Conservation (phyloP, 106 monocot species). For the Triglochin maritima region DNA sequence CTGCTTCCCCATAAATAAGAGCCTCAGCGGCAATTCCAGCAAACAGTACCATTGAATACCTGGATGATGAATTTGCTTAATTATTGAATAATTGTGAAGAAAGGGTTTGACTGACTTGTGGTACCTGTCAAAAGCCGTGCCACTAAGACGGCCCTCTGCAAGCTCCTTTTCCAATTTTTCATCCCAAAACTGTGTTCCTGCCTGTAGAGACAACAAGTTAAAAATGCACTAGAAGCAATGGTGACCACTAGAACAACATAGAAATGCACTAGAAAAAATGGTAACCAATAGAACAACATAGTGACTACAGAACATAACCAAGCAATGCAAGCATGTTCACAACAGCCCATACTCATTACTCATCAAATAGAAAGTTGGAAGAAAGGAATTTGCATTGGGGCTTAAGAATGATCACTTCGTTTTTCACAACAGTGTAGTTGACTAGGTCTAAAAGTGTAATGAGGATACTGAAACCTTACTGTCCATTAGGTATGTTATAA, state of each 20-base stretch:
- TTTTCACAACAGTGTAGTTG: too few species aligned
- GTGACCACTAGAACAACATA: not conserved
- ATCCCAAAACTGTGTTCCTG: constrained; percentile 95
- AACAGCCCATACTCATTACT: too few species aligned
- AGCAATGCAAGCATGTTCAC: too few species aligned
- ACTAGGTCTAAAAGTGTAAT: too few species aligned
- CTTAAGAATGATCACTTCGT: too few species aligned
- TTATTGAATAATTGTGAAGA: not conserved
- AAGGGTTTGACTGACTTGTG: not conserved
- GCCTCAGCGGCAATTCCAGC: constrained; percentile 36
- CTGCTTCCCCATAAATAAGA: constrained; percentile 20
- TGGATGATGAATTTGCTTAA: constrained; percentile 2
- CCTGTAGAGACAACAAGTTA: constrained; percentile 25
- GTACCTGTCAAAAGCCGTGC: constrained; percentile 72
- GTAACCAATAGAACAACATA: not conserved
- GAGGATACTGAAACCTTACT: too few species aligned
- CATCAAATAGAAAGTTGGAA: too few species aligned
- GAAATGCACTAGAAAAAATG: not conserved
- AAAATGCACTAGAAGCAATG: not conserved
- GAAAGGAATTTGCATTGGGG: too few species aligned
- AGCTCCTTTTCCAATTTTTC: constrained; percentile 79
- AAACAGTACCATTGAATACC: constrained; percentile 35
- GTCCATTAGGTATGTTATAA: too few species aligned
- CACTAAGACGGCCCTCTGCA: constrained; percentile 60
- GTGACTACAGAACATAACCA: too few species aligned